phyloP scores from a whole-genome alignment of 1,284 basidiomycete genomes.

The Athelia psychrophila region DNA sequence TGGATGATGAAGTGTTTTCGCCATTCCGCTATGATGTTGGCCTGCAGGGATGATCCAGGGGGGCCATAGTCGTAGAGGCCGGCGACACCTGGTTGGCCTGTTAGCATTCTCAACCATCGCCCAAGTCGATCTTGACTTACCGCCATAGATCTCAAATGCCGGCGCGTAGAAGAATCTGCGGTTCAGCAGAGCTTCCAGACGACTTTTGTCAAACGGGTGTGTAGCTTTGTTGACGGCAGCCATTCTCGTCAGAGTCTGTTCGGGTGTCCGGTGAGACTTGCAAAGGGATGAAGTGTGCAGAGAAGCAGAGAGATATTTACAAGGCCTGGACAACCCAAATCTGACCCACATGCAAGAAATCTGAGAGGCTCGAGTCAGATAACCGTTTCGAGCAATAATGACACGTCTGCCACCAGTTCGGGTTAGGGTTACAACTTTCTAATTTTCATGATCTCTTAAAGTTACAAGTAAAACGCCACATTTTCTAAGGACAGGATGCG shows the following conservation, averaged over 20 bases:
- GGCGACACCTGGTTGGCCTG: conserved; percentile 68
- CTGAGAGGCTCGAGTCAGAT: not conserved
- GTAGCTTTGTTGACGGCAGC: conserved; percentile 73
- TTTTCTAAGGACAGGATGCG: no score
- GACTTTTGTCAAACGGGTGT: conserved; percentile 87
- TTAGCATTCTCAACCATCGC: conserved; percentile 1
- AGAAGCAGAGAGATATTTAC: not conserved
- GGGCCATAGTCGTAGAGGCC: conserved; percentile 97
- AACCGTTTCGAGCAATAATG: not conserved
- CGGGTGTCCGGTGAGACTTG: not conserved
- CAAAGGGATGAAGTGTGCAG: not conserved
- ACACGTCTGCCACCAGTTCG: not conserved
- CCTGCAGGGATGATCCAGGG: conserved; percentile 92
- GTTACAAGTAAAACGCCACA: no score
- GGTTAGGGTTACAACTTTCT: no score
- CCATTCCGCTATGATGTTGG: conserved; percentile 98
- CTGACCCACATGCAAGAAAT: not conserved
- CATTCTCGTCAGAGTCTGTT: not conserved
- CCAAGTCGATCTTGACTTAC: conserved; percentile 37
- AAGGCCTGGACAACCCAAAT: not conserved
- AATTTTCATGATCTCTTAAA: no score
- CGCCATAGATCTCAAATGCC: conserved; percentile 98
- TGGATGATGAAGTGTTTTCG: conserved; percentile 98
- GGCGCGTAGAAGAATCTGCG: conserved; percentile 98
- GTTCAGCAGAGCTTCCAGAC: conserved; percentile 86